A percentile compares a stretch with the other conserved stretches of the same genome.
Conservation (phyloP, 305 asterid species). For the Salvia sclarea region DNA sequence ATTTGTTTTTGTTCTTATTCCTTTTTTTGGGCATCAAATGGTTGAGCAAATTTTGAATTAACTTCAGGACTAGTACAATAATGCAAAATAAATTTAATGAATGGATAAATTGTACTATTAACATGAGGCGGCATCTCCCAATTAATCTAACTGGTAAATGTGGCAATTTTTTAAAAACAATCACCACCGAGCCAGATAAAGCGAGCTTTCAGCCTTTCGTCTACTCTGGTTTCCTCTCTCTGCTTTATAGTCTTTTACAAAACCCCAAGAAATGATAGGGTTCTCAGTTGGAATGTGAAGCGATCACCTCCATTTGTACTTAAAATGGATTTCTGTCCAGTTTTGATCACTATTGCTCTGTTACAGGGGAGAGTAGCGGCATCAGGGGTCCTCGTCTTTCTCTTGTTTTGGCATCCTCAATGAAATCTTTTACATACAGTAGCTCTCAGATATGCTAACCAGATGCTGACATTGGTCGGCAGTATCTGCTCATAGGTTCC, state of each 20-base stretch:
- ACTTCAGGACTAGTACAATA: no score
- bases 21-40: no score
- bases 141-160: not conserved
- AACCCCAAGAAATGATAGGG: not conserved
- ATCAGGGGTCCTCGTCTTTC: not conserved
- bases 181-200: not conserved
- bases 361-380: constrained; percentile 24
- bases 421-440: not conserved
- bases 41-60: no score
- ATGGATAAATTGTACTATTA: no score
- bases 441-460: not conserved
- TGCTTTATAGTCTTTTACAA: not conserved
- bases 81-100: no score
- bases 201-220: not conserved
- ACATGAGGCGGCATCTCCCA: not conserved
- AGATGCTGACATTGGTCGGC: not conserved
- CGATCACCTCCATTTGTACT: not conserved
- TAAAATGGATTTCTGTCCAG: not conserved
- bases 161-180: not conserved
- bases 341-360: not conserved
- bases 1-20: no score
- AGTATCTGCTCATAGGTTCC: not conserved
- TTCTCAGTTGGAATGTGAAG: not conserved
- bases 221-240: not conserved
- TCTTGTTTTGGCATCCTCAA: not conserved